A percentile compares a stretch with the other conserved stretches of the same genome.
Evolutionary conservation across 2,329 filamentous ascomycete species (phyloP).

Genomic region (Colletotrichum liriopes): DNA sequence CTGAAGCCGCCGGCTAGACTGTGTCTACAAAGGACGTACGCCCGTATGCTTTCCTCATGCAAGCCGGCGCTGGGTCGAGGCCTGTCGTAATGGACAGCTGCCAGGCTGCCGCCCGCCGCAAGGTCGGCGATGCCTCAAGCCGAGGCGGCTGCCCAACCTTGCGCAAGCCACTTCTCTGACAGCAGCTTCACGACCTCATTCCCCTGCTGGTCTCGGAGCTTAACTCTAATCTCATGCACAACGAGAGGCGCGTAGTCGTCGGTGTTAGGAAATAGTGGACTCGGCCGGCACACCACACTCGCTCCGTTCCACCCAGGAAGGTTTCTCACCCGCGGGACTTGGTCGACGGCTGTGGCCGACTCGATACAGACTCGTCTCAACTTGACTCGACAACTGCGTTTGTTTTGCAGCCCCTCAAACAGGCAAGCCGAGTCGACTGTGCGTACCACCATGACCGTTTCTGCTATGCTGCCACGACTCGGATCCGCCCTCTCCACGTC

Average conservation of each 20-base stretch:
- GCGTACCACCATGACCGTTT: background rate
- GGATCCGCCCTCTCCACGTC: constrained; percentile 25
- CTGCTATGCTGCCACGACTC: constrained; percentile 20
- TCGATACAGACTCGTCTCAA: constrained; percentile 27
- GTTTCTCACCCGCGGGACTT: constrained; percentile 10
- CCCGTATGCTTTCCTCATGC: constrained; percentile 13
- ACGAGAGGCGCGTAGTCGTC: constrained; percentile 15
- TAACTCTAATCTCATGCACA: constrained; percentile 33
- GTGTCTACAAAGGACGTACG: background rate
- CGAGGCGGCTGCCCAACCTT: constrained; percentile 16
- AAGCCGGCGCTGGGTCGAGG: background rate
- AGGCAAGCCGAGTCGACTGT: constrained; percentile 15
- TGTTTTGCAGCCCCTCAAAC: constrained; percentile 20
- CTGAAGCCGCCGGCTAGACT: constrained; percentile 6
- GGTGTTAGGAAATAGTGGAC: constrained; percentile 24
- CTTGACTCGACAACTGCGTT: constrained; percentile 29
- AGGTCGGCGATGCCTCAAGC: constrained; percentile 21
- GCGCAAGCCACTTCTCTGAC: constrained; percentile 17
- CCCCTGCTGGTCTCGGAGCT: constrained; percentile 21
- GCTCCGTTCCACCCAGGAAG: constrained; percentile 17
- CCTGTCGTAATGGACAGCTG: background rate
- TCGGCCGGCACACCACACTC: constrained; percentile 24
- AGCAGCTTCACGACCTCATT: constrained; percentile 1
- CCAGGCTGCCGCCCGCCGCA: constrained; percentile 7
- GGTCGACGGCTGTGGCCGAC: constrained; percentile 10